Evolutionary conservation across 1,284 basidiomycete species (phyloP).

Genomic region (Ceratobasidium sp.): DNA sequence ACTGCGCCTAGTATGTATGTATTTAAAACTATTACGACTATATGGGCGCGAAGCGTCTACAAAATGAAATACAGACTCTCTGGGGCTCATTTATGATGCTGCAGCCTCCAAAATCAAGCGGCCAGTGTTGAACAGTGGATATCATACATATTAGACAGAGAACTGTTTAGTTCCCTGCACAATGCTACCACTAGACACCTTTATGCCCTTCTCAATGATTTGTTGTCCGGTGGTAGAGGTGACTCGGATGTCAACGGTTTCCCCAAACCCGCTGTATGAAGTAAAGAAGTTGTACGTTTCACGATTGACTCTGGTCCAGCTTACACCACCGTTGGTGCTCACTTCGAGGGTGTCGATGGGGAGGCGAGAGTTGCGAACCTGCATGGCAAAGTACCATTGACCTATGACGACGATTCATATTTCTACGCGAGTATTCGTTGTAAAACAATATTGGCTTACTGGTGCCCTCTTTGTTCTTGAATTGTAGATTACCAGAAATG

Average conservation of each 20-base stretch:
- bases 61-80: too few species aligned
- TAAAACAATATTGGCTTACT: neutral
- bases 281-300: constrained; percentile 8
- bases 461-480: constrained; percentile 7
- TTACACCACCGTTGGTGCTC: constrained; percentile 10
- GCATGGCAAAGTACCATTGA: constrained; percentile 4
- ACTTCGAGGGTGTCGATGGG: constrained; percentile 10
- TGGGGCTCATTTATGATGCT: too few species aligned
- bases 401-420: neutral
- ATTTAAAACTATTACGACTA: too few species aligned
- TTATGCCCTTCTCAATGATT: neutral
- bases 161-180: constrained; percentile 5
- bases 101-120: neutral
- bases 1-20: too few species aligned
- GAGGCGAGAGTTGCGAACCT: constrained; percentile 6
- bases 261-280: neutral
- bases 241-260: constrained; percentile 4
- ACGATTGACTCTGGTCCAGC: constrained; percentile 2
- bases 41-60: too few species aligned
- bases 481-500: neutral
- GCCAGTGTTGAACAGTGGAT: neutral
- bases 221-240: constrained; percentile 6
- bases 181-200: constrained; percentile 7
- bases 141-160: constrained; percentile 3
- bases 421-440: neutral